Conservation (phyloP, 1,139 yeast species). For the Lodderomyces oxycetoniae region DNA sequence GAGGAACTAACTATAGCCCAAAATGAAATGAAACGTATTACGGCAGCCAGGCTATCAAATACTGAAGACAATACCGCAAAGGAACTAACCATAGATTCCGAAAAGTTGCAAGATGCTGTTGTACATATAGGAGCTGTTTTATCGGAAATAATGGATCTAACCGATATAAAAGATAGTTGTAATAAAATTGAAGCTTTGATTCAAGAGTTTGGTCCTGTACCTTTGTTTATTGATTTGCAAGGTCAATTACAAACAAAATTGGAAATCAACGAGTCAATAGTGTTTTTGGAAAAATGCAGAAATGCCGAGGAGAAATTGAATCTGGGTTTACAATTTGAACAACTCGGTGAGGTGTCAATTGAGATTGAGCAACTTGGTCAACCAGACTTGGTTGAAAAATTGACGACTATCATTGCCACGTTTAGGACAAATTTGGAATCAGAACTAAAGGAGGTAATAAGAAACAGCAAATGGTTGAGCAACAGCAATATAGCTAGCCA, state of each 20-base stretch:
- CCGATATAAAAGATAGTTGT: not conserved
- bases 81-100: slow-evolving; percentile 7
- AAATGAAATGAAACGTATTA: slow-evolving; percentile 13
- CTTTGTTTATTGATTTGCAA: slow-evolving; percentile 14
- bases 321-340: not conserved
- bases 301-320: slow-evolving; percentile 6
- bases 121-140: slow-evolving; percentile 8
- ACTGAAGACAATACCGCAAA: not conserved
- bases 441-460: slow-evolving; percentile 8
- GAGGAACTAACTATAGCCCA: slow-evolving; percentile 18
- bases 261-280: slow-evolving; percentile 3
- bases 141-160: slow-evolving; percentile 7
- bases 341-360: slow-evolving; percentile 2
- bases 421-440: slow-evolving; percentile 7
- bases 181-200: slow-evolving; percentile 16
- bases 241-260: slow-evolving; percentile 5
- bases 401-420: slow-evolving; percentile 3
- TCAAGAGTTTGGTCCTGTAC: slow-evolving; percentile 14
- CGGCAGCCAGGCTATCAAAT: slow-evolving; percentile 4
- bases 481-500: slow-evolving; percentile 8
- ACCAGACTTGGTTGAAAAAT: slow-evolving; percentile 5
- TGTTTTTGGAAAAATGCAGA: slow-evolving; percentile 4
- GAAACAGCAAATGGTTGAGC: slow-evolving; percentile 18
- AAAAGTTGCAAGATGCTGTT: slow-evolving; percentile 8
- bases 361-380: not conserved